Evolutionary conservation across 768 basidiomycete species (phyloP).

Genomic region (Russula emetica): DNA sequence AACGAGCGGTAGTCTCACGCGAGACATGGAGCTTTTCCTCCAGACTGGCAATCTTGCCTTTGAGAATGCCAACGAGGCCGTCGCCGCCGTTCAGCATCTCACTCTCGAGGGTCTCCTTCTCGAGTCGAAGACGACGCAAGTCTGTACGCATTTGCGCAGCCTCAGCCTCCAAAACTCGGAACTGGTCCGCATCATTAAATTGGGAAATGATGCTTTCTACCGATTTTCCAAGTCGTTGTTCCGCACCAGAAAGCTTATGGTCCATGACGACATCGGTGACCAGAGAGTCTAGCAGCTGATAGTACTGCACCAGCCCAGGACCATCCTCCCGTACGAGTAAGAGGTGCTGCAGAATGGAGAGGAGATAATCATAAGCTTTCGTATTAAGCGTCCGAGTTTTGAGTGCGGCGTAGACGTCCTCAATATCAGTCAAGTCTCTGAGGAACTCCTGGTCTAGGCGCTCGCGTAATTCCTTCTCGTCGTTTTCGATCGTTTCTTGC

Average conservation of each 20-base stretch:
- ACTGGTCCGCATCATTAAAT: conserved; percentile 85
- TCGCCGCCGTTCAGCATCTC: conserved; percentile 78
- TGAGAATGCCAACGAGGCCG: conserved; percentile 80
- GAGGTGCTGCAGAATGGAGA: conserved; percentile 92
- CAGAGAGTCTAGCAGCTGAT: conserved; percentile 84
- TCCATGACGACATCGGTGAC: conserved; percentile 90
- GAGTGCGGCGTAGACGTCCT: conserved; percentile 84
- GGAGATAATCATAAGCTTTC: conserved; percentile 76
- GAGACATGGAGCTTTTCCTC: conserved; percentile 79
- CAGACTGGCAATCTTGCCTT: conserved; percentile 58
- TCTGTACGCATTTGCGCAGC: conserved; percentile 61
- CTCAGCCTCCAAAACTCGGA: conserved; percentile 75
- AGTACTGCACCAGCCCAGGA: conserved; percentile 78
- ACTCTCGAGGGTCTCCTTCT: conserved; percentile 79
- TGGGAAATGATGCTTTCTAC: conserved; percentile 85
- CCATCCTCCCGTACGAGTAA: conserved; percentile 88
- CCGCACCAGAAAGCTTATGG: conserved; percentile 80
- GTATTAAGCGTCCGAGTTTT: conserved; percentile 71
- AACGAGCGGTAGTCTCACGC: conserved; percentile 67
- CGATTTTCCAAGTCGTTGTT: conserved; percentile 81
- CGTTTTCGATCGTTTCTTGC: conserved; percentile 60
- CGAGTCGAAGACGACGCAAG: conserved; percentile 62
- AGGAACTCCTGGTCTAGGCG: conserved; percentile 74
- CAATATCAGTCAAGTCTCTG: conserved; percentile 69
- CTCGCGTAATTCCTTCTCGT: conserved; percentile 67